Base-by-base conservation (phyloP, 2,329 filamentous ascomycete species). In the Monosporascus cannonballus region DNA sequence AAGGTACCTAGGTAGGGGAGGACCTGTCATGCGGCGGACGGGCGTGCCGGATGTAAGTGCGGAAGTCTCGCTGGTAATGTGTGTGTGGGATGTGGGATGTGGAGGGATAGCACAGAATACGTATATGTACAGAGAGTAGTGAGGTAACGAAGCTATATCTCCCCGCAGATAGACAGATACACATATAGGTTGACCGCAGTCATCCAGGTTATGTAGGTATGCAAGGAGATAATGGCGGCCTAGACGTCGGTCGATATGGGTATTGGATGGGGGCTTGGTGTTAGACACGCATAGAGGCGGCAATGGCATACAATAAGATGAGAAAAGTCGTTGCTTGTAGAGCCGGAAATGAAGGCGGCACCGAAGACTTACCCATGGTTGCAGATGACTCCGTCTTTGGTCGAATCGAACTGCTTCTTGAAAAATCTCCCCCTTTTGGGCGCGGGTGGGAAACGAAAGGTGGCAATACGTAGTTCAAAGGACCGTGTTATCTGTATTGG, bases 11-110 rank as follows among this genome's bases (percentile, higher is more conserved):
- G 39, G 39, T 22, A 42, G 58, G 59, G 58, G 49, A 57, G 53
- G 57, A 57, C 60, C 20, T 24, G 41, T 59, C 50, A 58, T 61
- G 54, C 50, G 53, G 50, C 47, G 30, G 51, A 51, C 52, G 48
- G 50, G 48, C 46, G 52, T 54, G 48, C 55, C 27, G 55, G 51
- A 55, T 53, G 53, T 54, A 46, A 59, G 50, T 54, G 53, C 55
- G 56, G 57, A 51, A 20, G 34, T 41, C 17, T 25, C 20, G 24
- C 36, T 49, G 38, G 48, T 17, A 22, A n/a, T n/a, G n/a, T 38
- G 15, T 22, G 30, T 44, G 39, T 22, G 39, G 39, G 39, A 41
- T 45, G 42, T 45, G 42, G 20, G 42, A 46, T 46, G 42, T 46
- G 24, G 42, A 46, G 42, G 25, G 22, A 46, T 1, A 17, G 24